Conservation (phyloP, 2,329 filamentous ascomycete genomes). For the Dothistroma pini region DNA sequence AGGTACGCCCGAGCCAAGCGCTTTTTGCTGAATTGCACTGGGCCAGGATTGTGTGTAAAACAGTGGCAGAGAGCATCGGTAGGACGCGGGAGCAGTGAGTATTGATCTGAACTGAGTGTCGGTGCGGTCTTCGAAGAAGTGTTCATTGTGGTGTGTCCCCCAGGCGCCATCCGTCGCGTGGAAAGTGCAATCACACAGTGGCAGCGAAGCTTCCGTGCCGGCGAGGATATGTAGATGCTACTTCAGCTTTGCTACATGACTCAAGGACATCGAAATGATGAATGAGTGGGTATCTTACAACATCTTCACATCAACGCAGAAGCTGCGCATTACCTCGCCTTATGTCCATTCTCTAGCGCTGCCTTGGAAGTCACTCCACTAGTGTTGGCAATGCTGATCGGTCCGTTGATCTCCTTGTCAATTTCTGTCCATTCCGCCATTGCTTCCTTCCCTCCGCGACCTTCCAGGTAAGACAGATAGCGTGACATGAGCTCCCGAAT, state of each 20-base stretch:
- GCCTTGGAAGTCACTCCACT: neutral
- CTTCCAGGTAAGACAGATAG: constrained; percentile 81
- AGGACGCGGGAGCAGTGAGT: too few relatives aligned
- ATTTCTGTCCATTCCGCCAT: constrained; percentile 82
- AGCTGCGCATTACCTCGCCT: neutral
- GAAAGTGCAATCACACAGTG: too few relatives aligned
- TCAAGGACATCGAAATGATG: neutral
- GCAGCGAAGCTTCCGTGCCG: too few relatives aligned
- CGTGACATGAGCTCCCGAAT: constrained; percentile 72
- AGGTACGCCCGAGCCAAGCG: too few relatives aligned
- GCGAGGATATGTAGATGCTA: neutral
- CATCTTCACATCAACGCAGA: neutral
- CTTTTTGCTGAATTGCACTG: too few relatives aligned
- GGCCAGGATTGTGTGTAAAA: too few relatives aligned
- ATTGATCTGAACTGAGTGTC: too few relatives aligned
- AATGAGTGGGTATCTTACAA: neutral
- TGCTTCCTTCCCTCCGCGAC: constrained; percentile 74
- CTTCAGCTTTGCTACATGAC: neutral
- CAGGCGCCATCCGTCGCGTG: too few relatives aligned
- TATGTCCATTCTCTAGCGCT: constrained; percentile 7
- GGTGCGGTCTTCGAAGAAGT: too few relatives aligned
- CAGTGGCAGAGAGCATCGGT: too few relatives aligned
- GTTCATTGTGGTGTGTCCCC: too few relatives aligned
- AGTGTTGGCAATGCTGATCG: constrained; percentile 26
- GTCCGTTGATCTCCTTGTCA: constrained; percentile 82